Evolutionary conservation across 2,329 filamentous ascomycete species (phyloP).

Genomic region (Penicillium rolfsii): DNA sequence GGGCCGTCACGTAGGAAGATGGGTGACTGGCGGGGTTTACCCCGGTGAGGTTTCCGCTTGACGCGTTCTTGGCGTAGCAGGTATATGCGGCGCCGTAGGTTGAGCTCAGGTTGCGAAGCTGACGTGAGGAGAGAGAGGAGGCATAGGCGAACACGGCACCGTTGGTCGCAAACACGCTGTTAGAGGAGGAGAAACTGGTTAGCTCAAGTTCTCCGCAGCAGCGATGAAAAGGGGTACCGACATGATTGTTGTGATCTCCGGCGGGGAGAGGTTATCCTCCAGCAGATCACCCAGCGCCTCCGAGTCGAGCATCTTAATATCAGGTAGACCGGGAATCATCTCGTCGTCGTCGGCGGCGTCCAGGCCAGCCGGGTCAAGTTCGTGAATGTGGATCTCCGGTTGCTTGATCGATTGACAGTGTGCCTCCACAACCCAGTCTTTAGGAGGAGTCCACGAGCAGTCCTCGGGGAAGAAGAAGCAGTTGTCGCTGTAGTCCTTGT

Average conservation of each 20-base stretch:
- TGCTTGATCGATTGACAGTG: constrained; percentile 19
- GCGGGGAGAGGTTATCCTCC: constrained; percentile 48
- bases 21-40: constrained; percentile 49
- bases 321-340: constrained; percentile 47
- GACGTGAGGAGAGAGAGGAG: constrained; percentile 44
- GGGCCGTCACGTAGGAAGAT: constrained; percentile 48
- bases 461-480: constrained; percentile 51
- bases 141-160: constrained; percentile 50
- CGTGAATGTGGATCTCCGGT: constrained; percentile 4
- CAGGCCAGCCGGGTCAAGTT: constrained; percentile 20
- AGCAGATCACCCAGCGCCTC: constrained; percentile 47
- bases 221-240: constrained; percentile 20
- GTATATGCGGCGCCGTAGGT: constrained; percentile 50
- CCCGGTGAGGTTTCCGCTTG: constrained; percentile 47
- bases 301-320: constrained; percentile 50
- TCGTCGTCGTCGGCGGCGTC: constrained; percentile 32
- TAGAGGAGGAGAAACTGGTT: background rate
- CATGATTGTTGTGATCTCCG: constrained; percentile 50
- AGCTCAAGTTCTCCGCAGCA: background rate
- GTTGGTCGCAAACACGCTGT: constrained; percentile 49
- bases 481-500: constrained; percentile 48
- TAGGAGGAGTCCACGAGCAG: constrained; percentile 44
- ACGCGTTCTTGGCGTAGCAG: constrained; percentile 46
- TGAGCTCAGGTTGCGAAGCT: constrained; percentile 47
- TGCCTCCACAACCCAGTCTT: constrained; percentile 35